Evolutionary conservation across 2,329 filamentous ascomycete species (phyloP), one percentile per base, ranked within the genome.

Genomic region (Fusarium chlamydosporum): DNA sequence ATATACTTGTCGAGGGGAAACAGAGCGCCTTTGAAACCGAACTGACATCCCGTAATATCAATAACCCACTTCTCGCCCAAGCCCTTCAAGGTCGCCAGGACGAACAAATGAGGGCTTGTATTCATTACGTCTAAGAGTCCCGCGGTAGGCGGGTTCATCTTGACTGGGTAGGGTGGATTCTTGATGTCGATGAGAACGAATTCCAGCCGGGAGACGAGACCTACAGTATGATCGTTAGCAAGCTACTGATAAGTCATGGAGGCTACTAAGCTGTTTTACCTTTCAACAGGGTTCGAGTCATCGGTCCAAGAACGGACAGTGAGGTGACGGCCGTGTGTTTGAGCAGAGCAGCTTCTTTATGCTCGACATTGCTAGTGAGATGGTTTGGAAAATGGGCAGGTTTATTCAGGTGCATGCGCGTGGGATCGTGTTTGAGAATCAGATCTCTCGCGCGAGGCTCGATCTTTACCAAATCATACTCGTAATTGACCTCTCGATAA

Each of bases 11-110:
- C 27, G 15, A 52, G 38, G 4, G 67, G 67, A 33, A 62, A 43
- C 4, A 71, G 42, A n/a, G 43, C 46, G 9, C 68, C 60, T 37
- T n/a, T 40, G 20, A 66, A 66, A 27, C 68, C 64, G 43, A 65
- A 71, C 43, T 71, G 68, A 33, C 60, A 53, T 46, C 56, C 59
- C 7, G 59, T 56, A 7, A 53, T 40, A 40, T 70, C 64, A 50
- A 70, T 46, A n/a, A 61, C 18, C 64, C 68, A 68, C n/a, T 23
- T 31, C 43, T 70, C 68, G 16, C 15, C 37, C 4, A 53, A 29
- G 6, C 37, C 33, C 3, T 20, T 40, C 16, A 42, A 31, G 8
- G 40, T 37, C 18, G 54, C 68, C 20, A 46, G 27, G 13, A 62
- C 26, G 10, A 65, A 42, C n/a, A 20, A 50, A 52, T 45, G 67